Percentiles rank a stretch among this genome's conserved stretches.
phyloP scores from a whole-genome alignment of 306 rosid species.

The Trifolium repens region DNA sequence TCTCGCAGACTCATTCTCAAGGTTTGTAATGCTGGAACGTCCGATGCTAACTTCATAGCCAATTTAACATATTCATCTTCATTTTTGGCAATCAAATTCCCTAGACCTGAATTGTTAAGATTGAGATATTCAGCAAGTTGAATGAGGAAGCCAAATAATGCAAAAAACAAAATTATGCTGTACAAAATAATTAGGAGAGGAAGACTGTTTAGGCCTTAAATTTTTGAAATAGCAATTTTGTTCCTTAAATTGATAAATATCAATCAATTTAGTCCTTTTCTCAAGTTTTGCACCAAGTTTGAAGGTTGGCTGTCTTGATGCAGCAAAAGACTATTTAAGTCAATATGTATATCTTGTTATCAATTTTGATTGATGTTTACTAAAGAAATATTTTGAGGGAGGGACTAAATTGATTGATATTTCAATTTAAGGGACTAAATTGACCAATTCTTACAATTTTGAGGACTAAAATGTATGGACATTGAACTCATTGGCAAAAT shows the following conservation, averaged over 20 bases:
- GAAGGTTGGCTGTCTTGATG: no score
- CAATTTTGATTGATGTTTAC: no score
- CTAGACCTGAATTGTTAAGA: constrained; percentile 62
- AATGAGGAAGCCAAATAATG: constrained; percentile 26
- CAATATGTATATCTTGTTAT: no score
- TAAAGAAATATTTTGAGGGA: no score
- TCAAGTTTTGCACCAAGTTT: no score
- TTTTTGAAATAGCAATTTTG: no score
- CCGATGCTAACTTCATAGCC: constrained; percentile 88
- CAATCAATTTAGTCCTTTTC: no score
- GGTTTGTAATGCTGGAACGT: constrained; percentile 71
- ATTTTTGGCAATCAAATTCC: constrained; percentile 69
- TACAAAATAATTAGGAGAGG: not conserved
- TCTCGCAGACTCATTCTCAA: constrained; percentile 85
- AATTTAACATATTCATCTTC: constrained; percentile 88
- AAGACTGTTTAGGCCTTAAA: not conserved
- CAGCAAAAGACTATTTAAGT: no score
- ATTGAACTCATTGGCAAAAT: not conserved
- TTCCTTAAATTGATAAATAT: no score
- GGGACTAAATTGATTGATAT: no score
- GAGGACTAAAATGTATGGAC: not conserved
- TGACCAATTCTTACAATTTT: no score
- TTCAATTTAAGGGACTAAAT: no score
- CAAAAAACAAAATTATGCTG: constrained; percentile 13
- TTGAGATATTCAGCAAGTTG: constrained; percentile 27